Conservation (phyloP, 805 yeast genomes). For the Cyberlindnera xylosilytica region DNA sequence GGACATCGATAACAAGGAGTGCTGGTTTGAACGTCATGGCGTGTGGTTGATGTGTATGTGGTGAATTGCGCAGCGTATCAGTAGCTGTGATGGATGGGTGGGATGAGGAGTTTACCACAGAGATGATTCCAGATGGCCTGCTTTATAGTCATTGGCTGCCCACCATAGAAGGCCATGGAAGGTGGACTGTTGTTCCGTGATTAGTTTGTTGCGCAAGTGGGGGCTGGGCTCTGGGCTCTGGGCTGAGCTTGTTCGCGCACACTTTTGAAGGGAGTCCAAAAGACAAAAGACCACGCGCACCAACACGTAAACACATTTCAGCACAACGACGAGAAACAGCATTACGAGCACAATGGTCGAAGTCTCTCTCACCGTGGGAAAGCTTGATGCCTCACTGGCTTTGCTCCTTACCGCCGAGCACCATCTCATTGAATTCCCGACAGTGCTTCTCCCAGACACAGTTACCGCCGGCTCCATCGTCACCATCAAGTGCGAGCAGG, state of each 20-base stretch:
- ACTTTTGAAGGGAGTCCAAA: no score
- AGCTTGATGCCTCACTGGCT: slow-evolving; percentile 92
- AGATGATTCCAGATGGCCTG: no score
- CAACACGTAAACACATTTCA: no score
- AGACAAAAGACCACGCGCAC: no score
- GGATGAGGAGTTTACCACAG: no score
- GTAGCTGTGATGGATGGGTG: no score
- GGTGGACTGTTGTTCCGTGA: background rate
- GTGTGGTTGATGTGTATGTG: background rate
- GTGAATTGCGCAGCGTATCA: no score
- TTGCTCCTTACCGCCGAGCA: slow-evolving; percentile 86
- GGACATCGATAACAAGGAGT: slow-evolving; percentile 74
- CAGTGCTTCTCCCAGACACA: slow-evolving; percentile 84
- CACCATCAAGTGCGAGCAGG: slow-evolving; percentile 79
- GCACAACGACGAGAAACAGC: background rate
- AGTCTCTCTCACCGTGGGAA: slow-evolving; percentile 92
- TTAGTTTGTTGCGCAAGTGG: background rate
- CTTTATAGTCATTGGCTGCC: no score
- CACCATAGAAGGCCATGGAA: background rate
- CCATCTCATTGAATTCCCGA: slow-evolving; percentile 95
- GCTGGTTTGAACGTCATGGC: slow-evolving; percentile 39
- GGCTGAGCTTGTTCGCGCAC: background rate
- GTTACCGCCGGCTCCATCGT: slow-evolving; percentile 91
- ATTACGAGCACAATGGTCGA: slow-evolving; percentile 59
- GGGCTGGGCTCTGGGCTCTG: background rate